Evolutionary conservation across 371 early-diverging fungal genomes (phyloP), one percentile per base, ranked within the genome.

Genomic region (Actinomortierella ambigua): DNA sequence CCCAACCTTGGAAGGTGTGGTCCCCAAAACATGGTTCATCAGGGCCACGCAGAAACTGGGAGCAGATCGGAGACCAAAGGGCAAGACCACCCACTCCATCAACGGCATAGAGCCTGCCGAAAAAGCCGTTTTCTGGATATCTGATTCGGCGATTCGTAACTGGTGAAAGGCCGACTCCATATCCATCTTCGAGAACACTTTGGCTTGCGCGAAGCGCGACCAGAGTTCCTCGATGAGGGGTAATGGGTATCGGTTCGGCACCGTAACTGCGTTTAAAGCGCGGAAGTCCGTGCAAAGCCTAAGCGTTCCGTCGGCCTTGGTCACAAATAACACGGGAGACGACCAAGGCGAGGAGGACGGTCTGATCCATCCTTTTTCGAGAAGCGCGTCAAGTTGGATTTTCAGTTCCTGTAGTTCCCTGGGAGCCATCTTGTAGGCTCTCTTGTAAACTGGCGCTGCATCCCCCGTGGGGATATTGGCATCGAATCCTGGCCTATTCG

Each of bases 121-220:
- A 66, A 88, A 86, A 2, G 86, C 84, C 0, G 87, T 86, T 24
- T 86, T 82, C 17, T 63, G 48, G 3, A 65, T 54, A 39, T 79
- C 69, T 0, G 55, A 56, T 14, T 27, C 23, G 0, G 50, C 29
- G 22, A 83, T 51, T 14, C 53, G 53, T 0, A 87, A 47, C 29
- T 78, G 81, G 57, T 77, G 62, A 53, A 77, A 86, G 0, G 79
- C 84, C 0, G 24, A 50, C 0, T 64, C 71, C n/a, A 83, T 47
- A 22, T 85, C 83, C 2, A 82, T 47, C 49, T 76, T 70, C 8
- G 79, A 70, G 60, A 79, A 83, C 17, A 65, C 13, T 1, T 18
- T 51, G 1, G 73, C 68, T 0, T 41, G 48, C 1, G 24, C 3
- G 0, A 82, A 49, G 0, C 55, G 69, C 18, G 79, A 81, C 2